phyloP scores from a whole-genome alignment of 495 filamentous ascomycete species.

The Cladorrhinum samala region DNA sequence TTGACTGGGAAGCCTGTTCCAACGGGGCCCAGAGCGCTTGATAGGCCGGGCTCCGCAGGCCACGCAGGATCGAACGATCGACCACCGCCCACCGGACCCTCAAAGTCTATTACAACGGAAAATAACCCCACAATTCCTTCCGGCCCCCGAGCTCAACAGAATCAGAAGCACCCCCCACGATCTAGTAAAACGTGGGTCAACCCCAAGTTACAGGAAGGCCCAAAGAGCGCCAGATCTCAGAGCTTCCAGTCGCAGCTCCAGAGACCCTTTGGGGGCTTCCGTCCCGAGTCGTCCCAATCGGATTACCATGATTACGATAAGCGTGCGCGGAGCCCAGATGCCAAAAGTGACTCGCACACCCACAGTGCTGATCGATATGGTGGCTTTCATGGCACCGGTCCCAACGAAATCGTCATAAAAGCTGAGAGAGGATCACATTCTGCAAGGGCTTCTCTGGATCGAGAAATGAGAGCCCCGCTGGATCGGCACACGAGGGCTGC shows the following conservation, averaged over 20 bases:
- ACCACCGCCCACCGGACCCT: slow-evolving; percentile 38
- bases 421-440: slow-evolving; percentile 34
- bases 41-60: slow-evolving; percentile 35
- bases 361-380: slow-evolving; percentile 27
- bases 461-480: slow-evolving; percentile 22
- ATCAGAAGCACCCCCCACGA: slow-evolving; percentile 29
- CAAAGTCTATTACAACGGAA: slow-evolving; percentile 46
- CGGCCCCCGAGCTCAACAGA: slow-evolving; percentile 47
- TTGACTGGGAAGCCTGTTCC: slow-evolving; percentile 42
- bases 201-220: slow-evolving; percentile 43
- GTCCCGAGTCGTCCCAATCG: slow-evolving; percentile 30
- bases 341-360: slow-evolving; percentile 32
- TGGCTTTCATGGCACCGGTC: slow-evolving; percentile 26
- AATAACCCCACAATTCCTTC: slow-evolving; percentile 51
- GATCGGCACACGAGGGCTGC: background rate
- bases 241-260: slow-evolving; percentile 36
- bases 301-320: slow-evolving; percentile 39
- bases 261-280: slow-evolving; percentile 30
- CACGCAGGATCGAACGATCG: slow-evolving; percentile 27
- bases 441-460: slow-evolving; percentile 32
- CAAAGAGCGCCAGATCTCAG: slow-evolving; percentile 36
- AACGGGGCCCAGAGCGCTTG: slow-evolving; percentile 46
- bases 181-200: slow-evolving; percentile 60
- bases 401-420: slow-evolving; percentile 29
- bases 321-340: slow-evolving; percentile 41